phyloP scores from a whole-genome alignment of 2,329 filamentous ascomycete species.

The Aspergillus proliferans region DNA sequence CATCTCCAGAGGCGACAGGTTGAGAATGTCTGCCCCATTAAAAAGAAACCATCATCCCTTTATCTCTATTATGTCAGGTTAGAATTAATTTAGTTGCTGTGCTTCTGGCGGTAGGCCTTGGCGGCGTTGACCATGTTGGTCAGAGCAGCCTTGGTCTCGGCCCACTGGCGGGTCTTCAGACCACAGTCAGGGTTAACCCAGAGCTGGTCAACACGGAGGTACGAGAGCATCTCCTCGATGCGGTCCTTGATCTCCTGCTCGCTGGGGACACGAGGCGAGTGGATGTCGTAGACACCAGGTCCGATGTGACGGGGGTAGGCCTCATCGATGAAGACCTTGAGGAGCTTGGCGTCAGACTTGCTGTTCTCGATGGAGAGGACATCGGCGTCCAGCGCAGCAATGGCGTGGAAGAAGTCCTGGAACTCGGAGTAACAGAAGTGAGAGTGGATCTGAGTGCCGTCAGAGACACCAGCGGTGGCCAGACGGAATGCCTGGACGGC shows the following conservation, averaged over 20 bases:
- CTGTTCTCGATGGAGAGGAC: constrained; percentile 99
- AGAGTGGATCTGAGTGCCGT: constrained; percentile 98
- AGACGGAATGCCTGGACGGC: constrained; percentile 98
- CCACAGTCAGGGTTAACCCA: constrained; percentile 99
- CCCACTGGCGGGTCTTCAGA: constrained; percentile 98
- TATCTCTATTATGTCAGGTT: constrained; percentile 10
- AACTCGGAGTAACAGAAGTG: constrained; percentile 99
- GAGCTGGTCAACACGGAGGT: constrained; percentile 96
- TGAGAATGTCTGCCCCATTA: constrained; percentile 29
- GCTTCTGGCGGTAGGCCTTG: constrained; percentile 92
- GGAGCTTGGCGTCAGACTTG: constrained; percentile 99
- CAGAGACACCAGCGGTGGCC: constrained; percentile 83
- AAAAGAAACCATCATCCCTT: not conserved
- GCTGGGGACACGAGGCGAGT: constrained; percentile 93
- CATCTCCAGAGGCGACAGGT: constrained; percentile 30
- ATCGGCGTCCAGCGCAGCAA: constrained; percentile 93
- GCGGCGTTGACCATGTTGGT: constrained; percentile 97
- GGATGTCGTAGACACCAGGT: constrained; percentile 99
- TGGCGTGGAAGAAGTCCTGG: constrained; percentile 99
- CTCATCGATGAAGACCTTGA: constrained; percentile 97
- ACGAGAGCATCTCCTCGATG: constrained; percentile 95
- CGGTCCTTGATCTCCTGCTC: constrained; percentile 98
- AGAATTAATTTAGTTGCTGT: constrained; percentile 37
- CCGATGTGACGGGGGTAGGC: constrained; percentile 97
- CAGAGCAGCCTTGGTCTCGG: constrained; percentile 94